Conservation (phyloP, 2,329 filamentous ascomycete genomes). For the Fusarium pseudocircinatum region DNA sequence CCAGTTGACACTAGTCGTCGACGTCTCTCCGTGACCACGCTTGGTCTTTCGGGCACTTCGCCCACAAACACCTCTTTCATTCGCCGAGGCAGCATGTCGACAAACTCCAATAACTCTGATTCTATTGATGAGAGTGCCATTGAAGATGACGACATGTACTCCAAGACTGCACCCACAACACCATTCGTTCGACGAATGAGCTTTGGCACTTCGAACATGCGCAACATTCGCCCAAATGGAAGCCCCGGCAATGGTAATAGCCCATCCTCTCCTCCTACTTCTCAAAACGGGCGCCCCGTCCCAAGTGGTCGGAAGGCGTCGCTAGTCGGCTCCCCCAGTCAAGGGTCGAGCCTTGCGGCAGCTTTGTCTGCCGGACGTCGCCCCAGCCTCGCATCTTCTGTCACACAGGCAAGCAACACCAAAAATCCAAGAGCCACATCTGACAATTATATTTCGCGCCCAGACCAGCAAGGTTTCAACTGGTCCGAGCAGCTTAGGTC, state of each 20-base stretch:
- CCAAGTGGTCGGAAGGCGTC: slow-evolving; percentile 47
- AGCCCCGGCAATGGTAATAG: slow-evolving; percentile 73
- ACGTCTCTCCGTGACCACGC: slow-evolving; percentile 77
- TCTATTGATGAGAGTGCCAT: slow-evolving; percentile 77
- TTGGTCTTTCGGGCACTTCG: slow-evolving; percentile 77
- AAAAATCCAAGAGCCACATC: slow-evolving; percentile 67
- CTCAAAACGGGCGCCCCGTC: slow-evolving; percentile 46
- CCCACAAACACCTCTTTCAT: slow-evolving; percentile 66
- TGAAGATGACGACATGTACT: slow-evolving; percentile 71
- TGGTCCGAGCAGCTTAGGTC: slow-evolving; percentile 96
- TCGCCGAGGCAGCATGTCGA: slow-evolving; percentile 75
- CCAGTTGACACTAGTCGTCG: slow-evolving; percentile 69
- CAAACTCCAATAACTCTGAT: slow-evolving; percentile 65
- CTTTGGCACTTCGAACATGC: slow-evolving; percentile 83
- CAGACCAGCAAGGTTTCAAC: slow-evolving; percentile 90
- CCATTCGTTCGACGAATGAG: slow-evolving; percentile 88
- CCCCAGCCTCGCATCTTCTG: slow-evolving; percentile 49
- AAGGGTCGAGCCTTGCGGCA: slow-evolving; percentile 47
- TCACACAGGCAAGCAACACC: slow-evolving; percentile 68
- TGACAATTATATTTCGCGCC: slow-evolving; percentile 69
- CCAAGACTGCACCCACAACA: slow-evolving; percentile 71
- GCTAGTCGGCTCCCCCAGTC: slow-evolving; percentile 38
- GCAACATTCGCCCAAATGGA: slow-evolving; percentile 61
- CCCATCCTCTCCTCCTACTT: slow-evolving; percentile 53
- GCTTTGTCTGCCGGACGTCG: slow-evolving; percentile 50